Percentiles rank a stretch among this genome's conserved stretches.
phyloP scores from a whole-genome alignment of 192 early-diverging fungal genomes.

The Obelidium mucronatum region DNA sequence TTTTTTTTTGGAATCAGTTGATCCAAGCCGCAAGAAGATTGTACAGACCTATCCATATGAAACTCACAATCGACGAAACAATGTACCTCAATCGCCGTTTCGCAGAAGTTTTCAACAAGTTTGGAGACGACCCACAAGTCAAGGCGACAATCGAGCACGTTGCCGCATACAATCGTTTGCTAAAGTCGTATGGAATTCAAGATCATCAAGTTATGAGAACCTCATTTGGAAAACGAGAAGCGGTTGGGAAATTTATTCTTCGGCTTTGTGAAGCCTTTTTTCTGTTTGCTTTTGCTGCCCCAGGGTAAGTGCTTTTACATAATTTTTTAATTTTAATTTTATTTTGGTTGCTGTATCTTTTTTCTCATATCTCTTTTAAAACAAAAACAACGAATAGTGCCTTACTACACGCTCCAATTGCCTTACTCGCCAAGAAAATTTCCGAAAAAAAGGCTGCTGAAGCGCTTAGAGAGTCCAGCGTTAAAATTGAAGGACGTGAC shows the following conservation, averaged over 20 bases:
- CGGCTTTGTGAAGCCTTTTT: conserved; percentile 74
- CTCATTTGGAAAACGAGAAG: conserved; percentile 56
- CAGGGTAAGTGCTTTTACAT: conserved; percentile 70
- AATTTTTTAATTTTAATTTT: too few relatives aligned
- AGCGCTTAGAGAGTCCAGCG: conserved; percentile 75
- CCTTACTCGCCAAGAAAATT: conserved; percentile 31
- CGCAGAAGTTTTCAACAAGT: conserved; percentile 71
- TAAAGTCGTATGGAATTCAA: conserved; percentile 91
- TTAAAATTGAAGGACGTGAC: conserved; percentile 94
- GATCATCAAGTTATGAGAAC: conserved; percentile 96
- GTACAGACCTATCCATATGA: conserved; percentile 87
- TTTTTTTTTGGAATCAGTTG: conserved; percentile 55
- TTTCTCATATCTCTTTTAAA: not conserved
- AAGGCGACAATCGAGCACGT: conserved; percentile 79
- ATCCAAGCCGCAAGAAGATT: conserved; percentile 93
- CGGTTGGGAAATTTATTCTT: conserved; percentile 62
- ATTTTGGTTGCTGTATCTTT: too few relatives aligned
- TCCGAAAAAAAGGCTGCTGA: conserved; percentile 30
- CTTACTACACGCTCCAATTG: conserved; percentile 26
- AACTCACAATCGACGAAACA: conserved; percentile 83
- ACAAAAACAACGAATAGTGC: not conserved
- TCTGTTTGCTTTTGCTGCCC: conserved; percentile 80
- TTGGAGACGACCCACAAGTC: conserved; percentile 83
- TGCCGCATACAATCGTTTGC: conserved; percentile 84
- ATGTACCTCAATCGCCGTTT: conserved; percentile 92